Percentiles rank a stretch among this genome's conserved stretches.
These are phyloP conservation scores for Moesziomyces sp. DNA, from an alignment of 1,284 basidiomycete genomes.

Conservation along the genomic window DNA sequence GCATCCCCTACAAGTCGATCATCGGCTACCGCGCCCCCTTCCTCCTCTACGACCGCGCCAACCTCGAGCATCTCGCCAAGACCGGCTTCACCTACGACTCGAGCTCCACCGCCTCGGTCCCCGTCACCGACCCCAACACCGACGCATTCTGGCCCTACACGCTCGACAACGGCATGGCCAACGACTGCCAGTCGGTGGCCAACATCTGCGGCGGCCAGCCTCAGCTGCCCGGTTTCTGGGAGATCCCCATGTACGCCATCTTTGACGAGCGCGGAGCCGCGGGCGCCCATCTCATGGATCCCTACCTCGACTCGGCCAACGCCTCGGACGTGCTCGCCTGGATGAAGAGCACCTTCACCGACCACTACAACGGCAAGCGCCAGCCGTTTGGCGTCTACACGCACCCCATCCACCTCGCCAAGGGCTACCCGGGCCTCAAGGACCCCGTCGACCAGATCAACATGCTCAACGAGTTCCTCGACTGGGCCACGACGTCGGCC, in stretches of 20 bases:
- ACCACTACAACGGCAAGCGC: slow-evolving; percentile 74
- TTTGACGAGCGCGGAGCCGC: slow-evolving; percentile 50
- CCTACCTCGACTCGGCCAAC: slow-evolving; percentile 75
- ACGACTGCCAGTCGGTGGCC: slow-evolving; percentile 76
- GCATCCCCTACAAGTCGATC: slow-evolving; percentile 78
- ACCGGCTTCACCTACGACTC: slow-evolving; percentile 80
- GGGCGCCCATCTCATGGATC: slow-evolving; percentile 77
- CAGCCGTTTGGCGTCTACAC: slow-evolving; percentile 85
- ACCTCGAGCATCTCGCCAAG: slow-evolving; percentile 73
- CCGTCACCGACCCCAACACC: slow-evolving; percentile 76
- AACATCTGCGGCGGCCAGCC: slow-evolving; percentile 77
- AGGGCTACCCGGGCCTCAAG: slow-evolving; percentile 67
- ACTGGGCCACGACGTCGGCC: slow-evolving; percentile 74
- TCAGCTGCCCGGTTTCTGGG: slow-evolving; percentile 75
- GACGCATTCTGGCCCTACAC: slow-evolving; percentile 74
- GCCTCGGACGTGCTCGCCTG: slow-evolving; percentile 73
- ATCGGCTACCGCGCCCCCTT: slow-evolving; percentile 82
- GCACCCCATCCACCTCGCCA: slow-evolving; percentile 82
- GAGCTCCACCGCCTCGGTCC: slow-evolving; percentile 75
- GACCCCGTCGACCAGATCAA: slow-evolving; percentile 48
- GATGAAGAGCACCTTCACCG: slow-evolving; percentile 80
- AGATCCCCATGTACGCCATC: slow-evolving; percentile 58
- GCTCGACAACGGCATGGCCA: slow-evolving; percentile 77
- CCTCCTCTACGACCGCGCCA: slow-evolving; percentile 76
- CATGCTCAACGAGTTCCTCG: slow-evolving; percentile 80